phyloP scores from a whole-genome alignment of 345 rosid genomes.

The Aurinia saxatilis region DNA sequence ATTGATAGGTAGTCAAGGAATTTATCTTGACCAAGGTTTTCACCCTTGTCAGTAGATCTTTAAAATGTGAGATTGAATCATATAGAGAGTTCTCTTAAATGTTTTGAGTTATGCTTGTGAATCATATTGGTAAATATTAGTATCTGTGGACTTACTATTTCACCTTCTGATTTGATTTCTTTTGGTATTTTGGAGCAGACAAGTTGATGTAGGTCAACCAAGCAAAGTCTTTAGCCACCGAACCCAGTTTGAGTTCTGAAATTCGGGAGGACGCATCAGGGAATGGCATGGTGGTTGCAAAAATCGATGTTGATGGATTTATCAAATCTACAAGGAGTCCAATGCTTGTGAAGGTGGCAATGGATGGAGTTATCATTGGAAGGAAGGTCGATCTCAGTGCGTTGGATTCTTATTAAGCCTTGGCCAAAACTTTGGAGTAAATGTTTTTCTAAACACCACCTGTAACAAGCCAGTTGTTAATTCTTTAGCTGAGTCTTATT shows the following conservation, averaged over 20 bases:
- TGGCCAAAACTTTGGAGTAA: conserved; percentile 55
- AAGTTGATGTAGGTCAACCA: conserved; percentile 63
- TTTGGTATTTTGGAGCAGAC: conserved; percentile 40
- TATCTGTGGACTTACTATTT: neutral
- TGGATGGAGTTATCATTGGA: conserved; percentile 90
- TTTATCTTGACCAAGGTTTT: too few species aligned
- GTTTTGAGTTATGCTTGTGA: too few species aligned
- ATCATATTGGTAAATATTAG: too few species aligned
- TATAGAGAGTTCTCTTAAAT: neutral
- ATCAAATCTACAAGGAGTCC: conserved; percentile 25
- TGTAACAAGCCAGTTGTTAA: too few species aligned
- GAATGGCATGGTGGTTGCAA: conserved; percentile 1
- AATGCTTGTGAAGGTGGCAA: conserved; percentile 75
- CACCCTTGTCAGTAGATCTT: too few species aligned
- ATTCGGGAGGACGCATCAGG: conserved; percentile 30
- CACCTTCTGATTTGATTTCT: too few species aligned
- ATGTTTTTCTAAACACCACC: conserved; percentile 67
- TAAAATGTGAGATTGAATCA: neutral
- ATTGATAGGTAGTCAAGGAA: too few species aligned
- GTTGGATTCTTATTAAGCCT: conserved; percentile 57
- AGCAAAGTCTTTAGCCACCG: conserved; percentile 44
- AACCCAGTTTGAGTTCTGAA: conserved; percentile 32
- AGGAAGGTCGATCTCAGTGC: conserved; percentile 77
- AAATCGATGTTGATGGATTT: conserved; percentile 17
- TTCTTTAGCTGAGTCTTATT: too few species aligned